Conservation (phyloP, 1,139 yeast species). For the Taiozyma onychis region DNA sequence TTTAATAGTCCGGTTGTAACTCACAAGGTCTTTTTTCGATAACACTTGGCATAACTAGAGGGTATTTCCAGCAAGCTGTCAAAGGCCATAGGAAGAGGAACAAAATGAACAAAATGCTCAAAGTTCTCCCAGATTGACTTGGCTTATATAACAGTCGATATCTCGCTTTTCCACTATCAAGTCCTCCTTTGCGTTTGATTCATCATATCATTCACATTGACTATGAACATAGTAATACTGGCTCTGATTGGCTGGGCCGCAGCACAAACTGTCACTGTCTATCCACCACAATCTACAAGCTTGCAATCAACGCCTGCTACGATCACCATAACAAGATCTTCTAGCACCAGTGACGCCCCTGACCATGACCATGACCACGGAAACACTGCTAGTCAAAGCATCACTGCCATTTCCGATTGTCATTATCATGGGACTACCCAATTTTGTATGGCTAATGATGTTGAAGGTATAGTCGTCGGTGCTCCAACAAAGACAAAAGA, state of each 20-base stretch:
- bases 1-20: background rate
- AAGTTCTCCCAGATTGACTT: background rate
- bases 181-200: background rate
- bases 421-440: slow-evolving; percentile 14
- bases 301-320: background rate
- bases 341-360: background rate
- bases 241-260: background rate
- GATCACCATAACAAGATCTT: background rate
- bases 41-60: background rate
- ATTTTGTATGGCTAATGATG: slow-evolving; percentile 14
- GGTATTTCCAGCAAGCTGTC: background rate
- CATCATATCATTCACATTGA: background rate
- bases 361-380: background rate
- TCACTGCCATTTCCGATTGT: slow-evolving; percentile 14
- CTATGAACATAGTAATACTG: background rate
- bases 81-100: background rate
- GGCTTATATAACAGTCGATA: background rate
- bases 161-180: background rate
- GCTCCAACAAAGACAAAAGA: slow-evolving; percentile 10
- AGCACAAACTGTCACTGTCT: background rate
- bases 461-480: slow-evolving; percentile 15
- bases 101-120: background rate
- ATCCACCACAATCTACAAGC: background rate
- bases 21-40: background rate
- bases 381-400: background rate